Evolutionary conservation across 805 yeast genomes (phyloP).

Genomic region (Zygosaccharomyces siamensis): DNA sequence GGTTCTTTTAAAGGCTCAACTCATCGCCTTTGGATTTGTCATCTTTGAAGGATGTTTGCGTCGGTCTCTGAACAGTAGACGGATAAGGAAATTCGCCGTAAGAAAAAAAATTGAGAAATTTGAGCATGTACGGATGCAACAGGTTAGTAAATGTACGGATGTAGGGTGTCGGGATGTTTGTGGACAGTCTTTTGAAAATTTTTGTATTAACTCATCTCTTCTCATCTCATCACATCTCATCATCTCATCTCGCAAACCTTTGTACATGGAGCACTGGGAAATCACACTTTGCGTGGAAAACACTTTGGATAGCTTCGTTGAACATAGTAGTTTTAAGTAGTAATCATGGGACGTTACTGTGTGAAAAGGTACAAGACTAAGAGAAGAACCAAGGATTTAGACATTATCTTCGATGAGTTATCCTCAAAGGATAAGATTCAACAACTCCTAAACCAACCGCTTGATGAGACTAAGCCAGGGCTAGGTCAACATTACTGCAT

Average conservation of each 20-base stretch:
- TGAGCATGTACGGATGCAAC: constrained; percentile 6
- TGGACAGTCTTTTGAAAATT: neutral
- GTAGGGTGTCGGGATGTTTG: neutral
- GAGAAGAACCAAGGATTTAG: constrained; percentile 80
- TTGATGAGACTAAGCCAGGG: constrained; percentile 90
- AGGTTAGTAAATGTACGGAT: neutral
- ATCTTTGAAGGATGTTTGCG: constrained; percentile 4
- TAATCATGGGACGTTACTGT: constrained; percentile 79
- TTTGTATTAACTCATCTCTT: constrained; percentile 16
- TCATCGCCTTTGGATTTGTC: constrained; percentile 4
- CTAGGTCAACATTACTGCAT: constrained; percentile 91
- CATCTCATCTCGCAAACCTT: too few species aligned
- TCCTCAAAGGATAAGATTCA: constrained; percentile 57
- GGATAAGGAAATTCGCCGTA: neutral
- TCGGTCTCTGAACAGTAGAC: neutral
- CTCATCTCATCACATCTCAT: constrained; percentile 9
- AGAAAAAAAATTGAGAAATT: neutral
- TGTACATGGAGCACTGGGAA: too few species aligned
- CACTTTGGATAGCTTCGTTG: too few species aligned
- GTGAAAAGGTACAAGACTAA: constrained; percentile 85
- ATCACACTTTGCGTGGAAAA: too few species aligned
- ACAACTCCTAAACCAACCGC: constrained; percentile 68
- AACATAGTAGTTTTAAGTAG: neutral
- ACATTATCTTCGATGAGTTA: constrained; percentile 74
- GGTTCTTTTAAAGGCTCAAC: constrained; percentile 1